Conservation (phyloP, 2,329 filamentous ascomycete species). For the Botrytis byssoidea region DNA sequence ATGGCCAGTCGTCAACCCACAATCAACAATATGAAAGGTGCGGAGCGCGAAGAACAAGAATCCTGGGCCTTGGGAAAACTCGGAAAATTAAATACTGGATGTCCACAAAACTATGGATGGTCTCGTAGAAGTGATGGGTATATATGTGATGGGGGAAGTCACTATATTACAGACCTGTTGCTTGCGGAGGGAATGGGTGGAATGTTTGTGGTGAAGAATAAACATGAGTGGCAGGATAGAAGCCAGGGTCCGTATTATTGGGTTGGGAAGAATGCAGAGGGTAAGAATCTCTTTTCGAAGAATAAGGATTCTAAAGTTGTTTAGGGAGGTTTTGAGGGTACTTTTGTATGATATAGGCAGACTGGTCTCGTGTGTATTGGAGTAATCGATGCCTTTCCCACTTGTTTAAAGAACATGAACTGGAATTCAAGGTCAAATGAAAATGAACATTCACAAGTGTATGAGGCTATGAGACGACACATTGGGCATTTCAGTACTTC, state of each 20-base stretch:
- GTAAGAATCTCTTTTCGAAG: constrained; percentile 9
- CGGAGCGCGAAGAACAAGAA: constrained; percentile 26
- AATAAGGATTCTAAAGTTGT: neutral
- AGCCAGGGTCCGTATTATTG: constrained; percentile 15
- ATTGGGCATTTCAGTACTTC: no score
- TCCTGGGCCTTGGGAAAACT: constrained; percentile 26
- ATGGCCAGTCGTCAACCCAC: constrained; percentile 27
- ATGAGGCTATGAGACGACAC: neutral
- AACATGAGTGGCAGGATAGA: constrained; percentile 17
- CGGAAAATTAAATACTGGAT: constrained; percentile 16
- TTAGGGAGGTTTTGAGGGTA: neutral
- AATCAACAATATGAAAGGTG: constrained; percentile 12
- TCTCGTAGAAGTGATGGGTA: constrained; percentile 26
- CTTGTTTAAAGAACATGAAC: neutral
- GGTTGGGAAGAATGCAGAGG: neutral
- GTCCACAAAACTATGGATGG: constrained; percentile 19
- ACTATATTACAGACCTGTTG: constrained; percentile 28
- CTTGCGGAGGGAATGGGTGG: constrained; percentile 30
- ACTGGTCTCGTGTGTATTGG: neutral
- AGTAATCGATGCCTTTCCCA: neutral
- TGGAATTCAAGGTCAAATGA: neutral
- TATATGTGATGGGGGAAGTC: constrained; percentile 25
- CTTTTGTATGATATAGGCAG: neutral
- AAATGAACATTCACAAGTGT: neutral
- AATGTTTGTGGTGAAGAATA: constrained; percentile 15